Conservation (phyloP, 805 yeast genomes). For the Suhomyces faveliae region DNA sequence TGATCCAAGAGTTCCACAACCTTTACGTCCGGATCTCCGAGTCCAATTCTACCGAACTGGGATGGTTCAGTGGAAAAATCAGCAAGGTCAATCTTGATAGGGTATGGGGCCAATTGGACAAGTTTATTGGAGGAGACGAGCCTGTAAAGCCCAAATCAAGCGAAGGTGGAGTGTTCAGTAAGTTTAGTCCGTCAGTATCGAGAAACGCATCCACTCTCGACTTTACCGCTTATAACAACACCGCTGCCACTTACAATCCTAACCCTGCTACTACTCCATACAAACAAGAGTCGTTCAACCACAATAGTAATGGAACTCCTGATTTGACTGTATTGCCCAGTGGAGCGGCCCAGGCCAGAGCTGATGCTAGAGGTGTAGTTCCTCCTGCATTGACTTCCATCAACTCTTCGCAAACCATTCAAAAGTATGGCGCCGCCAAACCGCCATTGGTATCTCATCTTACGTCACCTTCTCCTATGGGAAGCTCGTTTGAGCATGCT, state of each 20-base stretch:
- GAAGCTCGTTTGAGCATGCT: not conserved
- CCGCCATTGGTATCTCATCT: not conserved
- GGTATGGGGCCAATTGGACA: conserved; percentile 87
- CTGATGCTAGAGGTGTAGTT: conserved; percentile 7
- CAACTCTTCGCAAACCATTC: conserved; percentile 6
- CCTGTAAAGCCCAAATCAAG: conserved; percentile 31
- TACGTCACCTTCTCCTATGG: conserved; percentile 3
- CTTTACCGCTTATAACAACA: conserved; percentile 20
- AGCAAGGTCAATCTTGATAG: conserved; percentile 69
- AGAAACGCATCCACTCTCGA: conserved; percentile 47
- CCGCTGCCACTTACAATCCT: not conserved
- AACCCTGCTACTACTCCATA: conserved; percentile 6
- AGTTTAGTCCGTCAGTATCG: conserved; percentile 68
- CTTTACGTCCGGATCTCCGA: conserved; percentile 49
- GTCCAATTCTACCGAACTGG: conserved; percentile 41
- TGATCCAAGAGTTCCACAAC: conserved; percentile 30
- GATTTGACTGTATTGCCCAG: conserved; percentile 7
- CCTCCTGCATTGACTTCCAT: conserved; percentile 5
- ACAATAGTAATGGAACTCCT: not conserved
- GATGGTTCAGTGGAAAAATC: conserved; percentile 68
- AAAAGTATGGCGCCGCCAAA: conserved; percentile 8
- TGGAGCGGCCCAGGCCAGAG: conserved; percentile 12
- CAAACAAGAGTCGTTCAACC: not conserved
- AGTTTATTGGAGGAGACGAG: conserved; percentile 84
- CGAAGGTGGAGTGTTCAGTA: conserved; percentile 62